These are phyloP conservation scores for Herpetospermum pedunculosum DNA, from an alignment of 306 rosid species.

Conservation along the genomic window DNA sequence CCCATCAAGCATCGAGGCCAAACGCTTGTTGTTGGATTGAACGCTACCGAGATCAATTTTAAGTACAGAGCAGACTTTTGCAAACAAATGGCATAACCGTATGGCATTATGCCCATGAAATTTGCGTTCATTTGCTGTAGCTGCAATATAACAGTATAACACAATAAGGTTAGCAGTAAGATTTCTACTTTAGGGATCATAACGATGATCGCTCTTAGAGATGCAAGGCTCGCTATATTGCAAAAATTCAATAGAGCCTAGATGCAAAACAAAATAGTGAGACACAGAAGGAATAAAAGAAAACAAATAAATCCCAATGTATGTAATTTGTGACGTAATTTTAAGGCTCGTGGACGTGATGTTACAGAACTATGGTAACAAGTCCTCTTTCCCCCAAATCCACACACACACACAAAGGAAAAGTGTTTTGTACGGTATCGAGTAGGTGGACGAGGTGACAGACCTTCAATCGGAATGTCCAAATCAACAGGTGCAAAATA, in stretches of 20 bases:
- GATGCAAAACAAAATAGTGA: neutral
- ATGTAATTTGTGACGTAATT: neutral
- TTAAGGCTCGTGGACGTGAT: neutral
- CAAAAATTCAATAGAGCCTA: neutral
- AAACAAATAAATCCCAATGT: neutral
- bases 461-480: conserved; percentile 53
- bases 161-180: neutral
- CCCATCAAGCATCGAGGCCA: conserved; percentile 29
- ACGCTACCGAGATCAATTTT: conserved; percentile 28
- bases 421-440: neutral
- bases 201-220: neutral
- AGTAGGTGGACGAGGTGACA: neutral
- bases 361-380: neutral
- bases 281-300: neutral
- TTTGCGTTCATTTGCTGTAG: conserved; percentile 37
- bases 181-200: neutral
- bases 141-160: conserved; percentile 15
- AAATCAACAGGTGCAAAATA: conserved; percentile 52
- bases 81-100: conserved; percentile 49
- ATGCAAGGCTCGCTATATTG: neutral
- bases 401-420: neutral
- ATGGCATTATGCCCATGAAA: conserved; percentile 47
- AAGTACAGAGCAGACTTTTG: conserved; percentile 56
- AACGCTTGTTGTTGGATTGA: conserved; percentile 17
- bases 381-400: no score